Conservation (phyloP, 2,329 filamentous ascomycete genomes). For the Claviceps purpurea region DNA sequence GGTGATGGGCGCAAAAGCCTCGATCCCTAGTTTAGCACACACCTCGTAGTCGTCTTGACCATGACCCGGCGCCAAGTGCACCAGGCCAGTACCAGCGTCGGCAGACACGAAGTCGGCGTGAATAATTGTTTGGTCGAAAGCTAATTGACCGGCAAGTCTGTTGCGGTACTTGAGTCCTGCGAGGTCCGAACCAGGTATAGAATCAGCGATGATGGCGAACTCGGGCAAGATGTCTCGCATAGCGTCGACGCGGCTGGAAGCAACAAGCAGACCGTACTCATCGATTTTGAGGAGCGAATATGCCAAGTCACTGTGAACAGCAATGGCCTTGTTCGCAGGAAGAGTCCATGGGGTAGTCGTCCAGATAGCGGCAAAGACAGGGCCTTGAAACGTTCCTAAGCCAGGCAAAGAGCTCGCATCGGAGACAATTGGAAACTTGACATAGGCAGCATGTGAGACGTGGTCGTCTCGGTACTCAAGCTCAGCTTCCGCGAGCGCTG, state of each 20-base stretch:
- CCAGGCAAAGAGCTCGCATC: conserved; percentile 19
- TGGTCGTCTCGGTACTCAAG: conserved; percentile 72
- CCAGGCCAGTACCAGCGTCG: conserved; percentile 85
- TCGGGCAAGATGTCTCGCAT: conserved; percentile 37
- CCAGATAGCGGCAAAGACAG: conserved; percentile 80
- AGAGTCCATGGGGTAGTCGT: conserved; percentile 97
- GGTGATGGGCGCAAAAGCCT: conserved; percentile 70
- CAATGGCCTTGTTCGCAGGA: conserved; percentile 83
- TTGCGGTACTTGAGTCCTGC: conserved; percentile 56
- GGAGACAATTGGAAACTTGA: conserved; percentile 59
- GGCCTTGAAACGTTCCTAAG: conserved; percentile 27
- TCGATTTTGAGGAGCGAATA: conserved; percentile 55
- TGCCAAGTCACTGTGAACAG: conserved; percentile 58
- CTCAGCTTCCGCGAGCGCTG: conserved; percentile 72
- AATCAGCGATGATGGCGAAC: conserved; percentile 38
- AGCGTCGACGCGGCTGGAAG: conserved; percentile 53
- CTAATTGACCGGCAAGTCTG: conserved; percentile 46
- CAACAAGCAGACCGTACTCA: conserved; percentile 53
- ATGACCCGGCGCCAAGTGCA: conserved; percentile 87
- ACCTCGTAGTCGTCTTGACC: conserved; percentile 92
- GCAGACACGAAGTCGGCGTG: conserved; percentile 81
- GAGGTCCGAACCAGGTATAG: conserved; percentile 52
- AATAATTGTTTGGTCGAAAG: conserved; percentile 54
- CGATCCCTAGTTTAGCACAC: conserved; percentile 57
- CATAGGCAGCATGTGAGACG: conserved; percentile 58